phyloP scores from a whole-genome alignment of 2,329 filamentous ascomycete species.

The Fusarium sp. region DNA sequence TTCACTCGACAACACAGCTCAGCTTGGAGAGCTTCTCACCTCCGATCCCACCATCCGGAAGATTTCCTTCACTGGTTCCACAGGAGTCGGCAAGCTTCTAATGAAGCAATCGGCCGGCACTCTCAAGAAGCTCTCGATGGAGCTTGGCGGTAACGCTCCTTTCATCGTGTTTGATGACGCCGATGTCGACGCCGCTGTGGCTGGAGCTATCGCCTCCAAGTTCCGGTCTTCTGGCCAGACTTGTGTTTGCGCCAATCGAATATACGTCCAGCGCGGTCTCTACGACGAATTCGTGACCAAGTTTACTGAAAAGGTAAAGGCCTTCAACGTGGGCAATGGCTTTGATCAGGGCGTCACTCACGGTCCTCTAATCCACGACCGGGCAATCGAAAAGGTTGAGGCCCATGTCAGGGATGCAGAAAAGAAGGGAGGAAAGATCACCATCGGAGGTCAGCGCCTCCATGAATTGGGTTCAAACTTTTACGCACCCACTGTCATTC shows the following conservation, averaged over 20 bases:
- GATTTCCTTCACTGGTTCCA: constrained; percentile 92
- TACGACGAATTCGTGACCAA: constrained; percentile 78
- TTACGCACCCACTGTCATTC: constrained; percentile 89
- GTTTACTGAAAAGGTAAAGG: constrained; percentile 77
- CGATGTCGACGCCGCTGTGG: constrained; percentile 84
- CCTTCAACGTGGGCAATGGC: constrained; percentile 80
- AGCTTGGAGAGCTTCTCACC: constrained; percentile 81
- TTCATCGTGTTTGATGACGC: constrained; percentile 98
- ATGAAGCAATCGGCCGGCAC: constrained; percentile 91
- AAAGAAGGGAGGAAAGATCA: constrained; percentile 78
- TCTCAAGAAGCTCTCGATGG: constrained; percentile 85
- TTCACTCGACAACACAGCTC: constrained; percentile 79
- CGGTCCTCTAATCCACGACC: constrained; percentile 85
- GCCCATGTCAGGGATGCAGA: constrained; percentile 83
- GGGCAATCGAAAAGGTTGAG: constrained; percentile 82
- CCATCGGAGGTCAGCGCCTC: constrained; percentile 79
- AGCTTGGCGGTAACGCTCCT: constrained; percentile 93
- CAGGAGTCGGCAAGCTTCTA: constrained; percentile 74
- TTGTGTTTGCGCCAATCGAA: constrained; percentile 88
- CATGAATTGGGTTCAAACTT: constrained; percentile 84
- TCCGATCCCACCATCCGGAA: constrained; percentile 80
- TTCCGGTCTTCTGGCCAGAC: constrained; percentile 97
- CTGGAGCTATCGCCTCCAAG: constrained; percentile 85
- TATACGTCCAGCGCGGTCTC: constrained; percentile 81
- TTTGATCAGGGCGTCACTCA: constrained; percentile 78